Evolutionary conservation across 495 filamentous ascomycete genomes (phyloP).

Genomic region (Penicillium psychrofluorescens): DNA sequence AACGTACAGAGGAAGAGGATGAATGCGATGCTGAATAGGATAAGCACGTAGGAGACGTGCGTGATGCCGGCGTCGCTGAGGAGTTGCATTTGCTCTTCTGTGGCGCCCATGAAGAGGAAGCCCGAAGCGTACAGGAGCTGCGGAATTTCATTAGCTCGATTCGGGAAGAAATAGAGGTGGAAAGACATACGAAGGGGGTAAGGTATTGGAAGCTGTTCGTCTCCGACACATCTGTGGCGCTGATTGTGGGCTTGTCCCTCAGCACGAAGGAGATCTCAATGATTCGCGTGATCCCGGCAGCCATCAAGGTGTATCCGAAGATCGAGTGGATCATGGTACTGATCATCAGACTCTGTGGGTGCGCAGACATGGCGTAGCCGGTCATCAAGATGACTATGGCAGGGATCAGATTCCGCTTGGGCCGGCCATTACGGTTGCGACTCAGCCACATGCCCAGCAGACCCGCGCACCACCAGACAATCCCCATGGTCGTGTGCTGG

Average conservation of each 20-base stretch:
- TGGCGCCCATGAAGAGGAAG: conserved; percentile 95
- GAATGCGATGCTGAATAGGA: conserved; percentile 85
- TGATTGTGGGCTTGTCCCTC: conserved; percentile 55
- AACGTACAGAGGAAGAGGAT: conserved; percentile 76
- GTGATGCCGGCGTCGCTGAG: conserved; percentile 66
- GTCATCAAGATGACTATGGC: conserved; percentile 85
- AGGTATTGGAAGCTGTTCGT: conserved; percentile 89
- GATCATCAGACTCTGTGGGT: conserved; percentile 73
- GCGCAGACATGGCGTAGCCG: conserved; percentile 89
- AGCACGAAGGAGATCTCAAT: conserved; percentile 90
- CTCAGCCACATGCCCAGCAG: conserved; percentile 89
- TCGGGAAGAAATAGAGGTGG: neutral
- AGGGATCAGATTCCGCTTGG: conserved; percentile 88
- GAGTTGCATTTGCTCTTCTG: conserved; percentile 87
- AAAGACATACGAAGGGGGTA: conserved; percentile 73
- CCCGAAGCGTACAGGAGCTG: conserved; percentile 89
- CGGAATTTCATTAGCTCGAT: conserved; percentile 11
- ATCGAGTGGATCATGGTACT: conserved; percentile 86
- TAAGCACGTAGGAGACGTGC: conserved; percentile 84
- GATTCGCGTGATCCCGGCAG: conserved; percentile 71
- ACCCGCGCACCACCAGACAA: conserved; percentile 95
- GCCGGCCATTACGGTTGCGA: conserved; percentile 68
- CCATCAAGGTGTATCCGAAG: conserved; percentile 96
- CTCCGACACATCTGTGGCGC: conserved; percentile 32
- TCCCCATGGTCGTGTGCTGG: conserved; percentile 95